Evolutionary conservation across 495 filamentous ascomycete genomes (phyloP).

Genomic region (Hypoxylon lienhwacheense): DNA sequence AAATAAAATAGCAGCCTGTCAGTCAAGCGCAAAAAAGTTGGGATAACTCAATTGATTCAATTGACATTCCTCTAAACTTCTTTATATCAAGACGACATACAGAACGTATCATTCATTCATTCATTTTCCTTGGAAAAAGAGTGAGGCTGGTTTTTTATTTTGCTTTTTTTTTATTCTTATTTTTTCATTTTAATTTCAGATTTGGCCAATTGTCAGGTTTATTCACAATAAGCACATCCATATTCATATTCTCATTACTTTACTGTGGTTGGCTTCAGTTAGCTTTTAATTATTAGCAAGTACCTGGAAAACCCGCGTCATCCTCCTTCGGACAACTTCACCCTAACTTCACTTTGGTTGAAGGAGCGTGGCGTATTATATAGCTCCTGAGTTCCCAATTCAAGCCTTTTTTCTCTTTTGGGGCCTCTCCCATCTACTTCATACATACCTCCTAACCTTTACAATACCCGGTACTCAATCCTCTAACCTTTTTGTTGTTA

Average conservation of each 20-base stretch:
- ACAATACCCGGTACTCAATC: conserved; percentile 4
- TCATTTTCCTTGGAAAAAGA: conserved; percentile 20
- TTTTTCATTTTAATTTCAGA: no score
- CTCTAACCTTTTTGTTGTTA: no score
- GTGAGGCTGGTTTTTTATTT: conserved; percentile 13
- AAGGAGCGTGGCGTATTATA: conserved; percentile 21
- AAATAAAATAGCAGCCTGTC: no score
- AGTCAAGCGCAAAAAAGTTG: conserved; percentile 22
- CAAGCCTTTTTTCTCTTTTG: neutral
- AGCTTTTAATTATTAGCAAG: neutral
- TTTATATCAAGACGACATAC: conserved; percentile 21
- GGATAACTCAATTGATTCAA: conserved; percentile 21
- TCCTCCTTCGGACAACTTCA: conserved; percentile 1
- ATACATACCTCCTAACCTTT: neutral
- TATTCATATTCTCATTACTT: no score
- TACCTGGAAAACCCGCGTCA: conserved; percentile 7
- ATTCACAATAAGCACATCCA: no score
- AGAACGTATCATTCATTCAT: conserved; percentile 9
- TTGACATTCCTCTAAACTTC: conserved; percentile 18
- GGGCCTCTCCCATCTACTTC: conserved; percentile 2
- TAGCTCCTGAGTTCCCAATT: conserved; percentile 6
- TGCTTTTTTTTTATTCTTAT: neutral
- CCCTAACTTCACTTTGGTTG: no score
- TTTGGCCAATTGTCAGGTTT: no score
- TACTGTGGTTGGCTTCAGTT: no score